These are phyloP conservation scores for Psidium guajava DNA, from an alignment of 345 rosid species.

Conservation along the genomic window DNA sequence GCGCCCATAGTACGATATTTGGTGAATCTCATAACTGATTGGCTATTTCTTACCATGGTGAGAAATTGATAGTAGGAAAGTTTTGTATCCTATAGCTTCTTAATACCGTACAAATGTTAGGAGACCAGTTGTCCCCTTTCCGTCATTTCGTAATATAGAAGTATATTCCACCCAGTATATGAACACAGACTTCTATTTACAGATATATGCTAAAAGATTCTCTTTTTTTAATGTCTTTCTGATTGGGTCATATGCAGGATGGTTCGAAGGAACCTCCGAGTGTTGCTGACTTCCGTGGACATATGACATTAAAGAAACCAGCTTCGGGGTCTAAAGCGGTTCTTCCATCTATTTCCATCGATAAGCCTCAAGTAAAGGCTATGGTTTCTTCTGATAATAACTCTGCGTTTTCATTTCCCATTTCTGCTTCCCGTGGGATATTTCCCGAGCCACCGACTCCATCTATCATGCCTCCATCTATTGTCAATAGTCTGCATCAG, in stretches of 20 bases:
- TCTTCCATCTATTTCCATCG: constrained; percentile 44
- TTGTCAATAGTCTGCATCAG: constrained; percentile 11
- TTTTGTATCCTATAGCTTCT: background rate
- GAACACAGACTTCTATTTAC: background rate
- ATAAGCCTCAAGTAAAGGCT: constrained; percentile 45
- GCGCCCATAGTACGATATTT: background rate
- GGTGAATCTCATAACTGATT: background rate
- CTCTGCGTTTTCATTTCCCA: constrained; percentile 60
- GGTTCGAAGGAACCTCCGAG: constrained; percentile 11
- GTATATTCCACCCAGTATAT: background rate
- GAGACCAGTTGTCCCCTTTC: background rate
- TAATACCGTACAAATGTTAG: background rate
- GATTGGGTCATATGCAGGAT: constrained; percentile 23
- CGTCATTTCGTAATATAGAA: background rate
- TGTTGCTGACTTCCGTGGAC: constrained; percentile 14
- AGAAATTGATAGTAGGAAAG: background rate
- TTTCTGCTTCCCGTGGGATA: constrained; percentile 36
- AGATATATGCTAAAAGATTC: background rate
- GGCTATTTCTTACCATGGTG: background rate
- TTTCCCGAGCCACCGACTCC: constrained; percentile 83
- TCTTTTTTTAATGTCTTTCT: constrained; percentile 2
- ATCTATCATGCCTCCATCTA: constrained; percentile 45
- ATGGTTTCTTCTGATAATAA: constrained; percentile 34
- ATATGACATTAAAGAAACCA: constrained; percentile 29
- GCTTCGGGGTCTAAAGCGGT: constrained; percentile 34